Conservation (phyloP, 306 rosid genomes). For the Astragalus membranaceus region DNA sequence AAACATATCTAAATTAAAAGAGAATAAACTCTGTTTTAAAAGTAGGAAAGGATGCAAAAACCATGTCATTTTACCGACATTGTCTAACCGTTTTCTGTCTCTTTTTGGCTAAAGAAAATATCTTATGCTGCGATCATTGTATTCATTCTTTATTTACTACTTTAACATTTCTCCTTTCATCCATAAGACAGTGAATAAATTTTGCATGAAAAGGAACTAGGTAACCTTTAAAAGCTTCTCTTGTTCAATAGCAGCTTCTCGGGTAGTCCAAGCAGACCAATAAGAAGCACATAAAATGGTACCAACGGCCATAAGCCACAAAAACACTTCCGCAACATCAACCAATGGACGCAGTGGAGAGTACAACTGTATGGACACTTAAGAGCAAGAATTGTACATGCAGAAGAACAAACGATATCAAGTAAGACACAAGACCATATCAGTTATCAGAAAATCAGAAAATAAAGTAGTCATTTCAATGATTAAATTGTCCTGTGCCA, state of each 20-base stretch:
- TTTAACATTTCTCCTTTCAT: background rate
- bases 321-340: slow-evolving; percentile 93
- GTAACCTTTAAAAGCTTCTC: slow-evolving; percentile 84
- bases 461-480: background rate
- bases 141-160: background rate
- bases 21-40: background rate
- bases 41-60: background rate
- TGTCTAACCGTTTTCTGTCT: background rate
- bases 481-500: background rate
- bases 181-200: background rate
- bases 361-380: slow-evolving; percentile 93
- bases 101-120: background rate
- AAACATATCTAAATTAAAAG: background rate
- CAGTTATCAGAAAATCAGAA: background rate
- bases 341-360: slow-evolving; percentile 92
- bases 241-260: slow-evolving; percentile 83
- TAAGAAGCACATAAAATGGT: slow-evolving; percentile 87
- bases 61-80: background rate
- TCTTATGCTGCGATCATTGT: background rate
- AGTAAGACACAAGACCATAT: slow-evolving; percentile 1
- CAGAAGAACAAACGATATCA: slow-evolving; percentile 20
- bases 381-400: slow-evolving; percentile 29
- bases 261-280: slow-evolving; percentile 96
- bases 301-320: slow-evolving; percentile 99
- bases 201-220: slow-evolving; percentile 16